Evolutionary conservation across 768 basidiomycete genomes (phyloP).

Genomic region (Rubroboletus pulcherrimus): DNA sequence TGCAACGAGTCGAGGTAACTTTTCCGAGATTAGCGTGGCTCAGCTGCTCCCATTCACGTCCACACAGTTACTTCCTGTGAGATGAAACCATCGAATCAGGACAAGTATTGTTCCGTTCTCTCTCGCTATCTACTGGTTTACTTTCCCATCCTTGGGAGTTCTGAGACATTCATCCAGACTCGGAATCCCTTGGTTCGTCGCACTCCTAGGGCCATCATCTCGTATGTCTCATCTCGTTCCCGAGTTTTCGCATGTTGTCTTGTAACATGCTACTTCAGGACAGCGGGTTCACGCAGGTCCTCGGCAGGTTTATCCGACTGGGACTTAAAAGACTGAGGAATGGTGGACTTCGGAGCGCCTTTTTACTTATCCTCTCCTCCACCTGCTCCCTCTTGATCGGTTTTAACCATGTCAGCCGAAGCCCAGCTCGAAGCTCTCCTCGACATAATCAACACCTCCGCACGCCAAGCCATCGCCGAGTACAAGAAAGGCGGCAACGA

Average conservation of each 20-base stretch:
- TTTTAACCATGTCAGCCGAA: conserved; percentile 20
- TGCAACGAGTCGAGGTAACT: neutral
- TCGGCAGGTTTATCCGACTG: neutral
- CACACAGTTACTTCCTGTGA: conserved; percentile 6
- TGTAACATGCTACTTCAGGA: neutral
- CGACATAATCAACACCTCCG: conserved; percentile 28
- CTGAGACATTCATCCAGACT: neutral
- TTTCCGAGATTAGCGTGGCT: neutral
- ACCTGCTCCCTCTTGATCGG: neutral
- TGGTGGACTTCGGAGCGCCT: neutral
- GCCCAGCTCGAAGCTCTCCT: conserved; percentile 31
- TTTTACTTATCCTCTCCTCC: neutral
- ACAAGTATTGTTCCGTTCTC: neutral
- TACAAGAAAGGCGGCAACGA: conserved; percentile 23
- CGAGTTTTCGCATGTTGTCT: neutral
- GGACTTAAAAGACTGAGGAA: conserved; percentile 6
- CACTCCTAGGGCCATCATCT: neutral
- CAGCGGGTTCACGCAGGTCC: neutral
- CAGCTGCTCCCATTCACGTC: neutral
- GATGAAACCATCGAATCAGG: conserved; percentile 7
- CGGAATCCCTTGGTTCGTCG: neutral
- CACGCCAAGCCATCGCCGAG: conserved; percentile 23
- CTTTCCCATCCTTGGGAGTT: conserved; percentile 11
- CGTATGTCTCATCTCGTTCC: neutral
- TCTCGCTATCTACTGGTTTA: neutral